Evolutionary conservation across 768 basidiomycete species (phyloP), one percentile per base, ranked within the genome.

Genomic region (Termitomyces sp.): DNA sequence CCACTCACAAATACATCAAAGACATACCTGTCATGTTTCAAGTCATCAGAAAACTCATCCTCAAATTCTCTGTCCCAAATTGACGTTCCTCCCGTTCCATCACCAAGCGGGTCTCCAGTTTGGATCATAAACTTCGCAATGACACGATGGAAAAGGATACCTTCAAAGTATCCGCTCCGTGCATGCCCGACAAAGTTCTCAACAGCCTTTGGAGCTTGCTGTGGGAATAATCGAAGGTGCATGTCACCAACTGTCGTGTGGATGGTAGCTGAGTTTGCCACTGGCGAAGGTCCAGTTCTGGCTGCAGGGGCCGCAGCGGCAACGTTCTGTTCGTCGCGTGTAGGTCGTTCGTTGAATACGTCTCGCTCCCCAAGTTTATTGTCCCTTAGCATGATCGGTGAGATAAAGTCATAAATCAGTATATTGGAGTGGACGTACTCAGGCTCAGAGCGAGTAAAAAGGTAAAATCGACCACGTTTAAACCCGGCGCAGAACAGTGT

Each of bases 91-190:
- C 94, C 94, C 0, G 94, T 96, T 6, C 94, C 95, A 75, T 97
- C 93, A 22, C 92, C 94, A n/a, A 95, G 77, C 3, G 95, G 95
- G 69, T 96, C 94, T 36, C 94, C 94, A 4, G 94, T 96, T 79
- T 97, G 95, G 59, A 97, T 91, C 95, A 96, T 96, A 70, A 99
- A 99, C 76, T 99, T 98, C 63, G 93, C 85, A 71, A 99, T 99
- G 65, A 98, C 92, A 60, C 97, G 91, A 73, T 99, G 97, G 81
- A 98, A 98, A 69, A 98, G 85, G 60, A 97, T 80, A 13, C 90
- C 88, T 71, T 99, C 96, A 69, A 90, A 98, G 77, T 90, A 98
- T 2, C 92, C 88, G 66, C 88, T 92, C 66, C 91, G 81, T 16
- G 92, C 85, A 67, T 96, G 93, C 1, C 93, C 94, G 24, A 96